Percentiles rank a stretch among this genome's conserved stretches.
Conservation (phyloP, 495 filamentous ascomycete species). For the Aspergillus mulundensis region DNA sequence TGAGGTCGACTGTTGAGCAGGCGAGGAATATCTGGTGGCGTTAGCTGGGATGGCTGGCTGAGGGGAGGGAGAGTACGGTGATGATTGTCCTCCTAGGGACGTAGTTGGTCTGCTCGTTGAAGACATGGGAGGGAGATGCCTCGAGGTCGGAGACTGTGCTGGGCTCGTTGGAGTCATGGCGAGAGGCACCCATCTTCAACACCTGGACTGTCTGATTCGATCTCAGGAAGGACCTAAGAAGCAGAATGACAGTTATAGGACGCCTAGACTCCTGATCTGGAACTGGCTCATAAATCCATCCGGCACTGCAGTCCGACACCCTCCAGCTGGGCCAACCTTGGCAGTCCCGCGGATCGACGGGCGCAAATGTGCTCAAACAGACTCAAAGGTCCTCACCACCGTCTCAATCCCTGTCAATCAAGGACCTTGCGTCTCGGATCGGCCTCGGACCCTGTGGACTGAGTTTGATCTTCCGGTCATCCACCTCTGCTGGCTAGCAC, state of each 20-base stretch:
- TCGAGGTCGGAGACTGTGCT: neutral
- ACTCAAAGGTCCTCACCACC: conserved; percentile 32
- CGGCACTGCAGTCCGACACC: too few species aligned
- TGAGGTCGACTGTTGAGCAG: conserved; percentile 51
- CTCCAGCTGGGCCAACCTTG: too few species aligned
- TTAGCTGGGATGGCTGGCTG: neutral
- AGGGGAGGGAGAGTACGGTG: conserved; percentile 26
- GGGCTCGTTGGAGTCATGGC: conserved; percentile 3
- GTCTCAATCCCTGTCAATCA: neutral
- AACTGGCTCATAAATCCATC: too few species aligned
- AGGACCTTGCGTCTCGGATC: conserved; percentile 4
- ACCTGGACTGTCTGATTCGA: too few species aligned
- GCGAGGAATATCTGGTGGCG: conserved; percentile 48
- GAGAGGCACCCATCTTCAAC: neutral
- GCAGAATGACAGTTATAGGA: too few species aligned
- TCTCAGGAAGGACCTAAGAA: neutral
- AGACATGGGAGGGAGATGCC: conserved; percentile 18
- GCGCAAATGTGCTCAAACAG: conserved; percentile 35
- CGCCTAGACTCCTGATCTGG: too few species aligned
- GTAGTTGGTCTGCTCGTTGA: conserved; percentile 56
- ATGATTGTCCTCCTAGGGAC: conserved; percentile 48
- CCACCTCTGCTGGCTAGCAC: neutral
- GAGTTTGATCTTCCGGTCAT: neutral
- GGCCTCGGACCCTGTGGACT: conserved; percentile 1
- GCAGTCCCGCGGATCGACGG: conserved; percentile 4